Evolutionary conservation across 164 flowering plant genomes (phyloP).

Genomic region (Nymphaea thermarum): DNA sequence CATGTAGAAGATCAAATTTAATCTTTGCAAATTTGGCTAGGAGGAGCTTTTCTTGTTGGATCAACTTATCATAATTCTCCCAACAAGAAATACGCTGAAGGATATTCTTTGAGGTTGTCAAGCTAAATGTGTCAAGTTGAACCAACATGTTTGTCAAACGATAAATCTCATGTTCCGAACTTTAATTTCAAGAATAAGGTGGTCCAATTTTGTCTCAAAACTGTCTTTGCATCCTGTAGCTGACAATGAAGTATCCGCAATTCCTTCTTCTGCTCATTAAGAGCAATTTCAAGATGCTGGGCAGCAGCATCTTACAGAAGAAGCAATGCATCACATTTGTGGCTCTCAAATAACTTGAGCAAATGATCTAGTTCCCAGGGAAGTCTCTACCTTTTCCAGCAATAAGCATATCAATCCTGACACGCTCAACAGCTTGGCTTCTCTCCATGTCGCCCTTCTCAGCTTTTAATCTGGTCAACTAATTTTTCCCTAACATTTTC

Average conservation of each 20-base stretch:
- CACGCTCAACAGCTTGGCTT: constrained; percentile 29
- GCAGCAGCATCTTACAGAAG: constrained; percentile 39
- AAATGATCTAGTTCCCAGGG: neutral
- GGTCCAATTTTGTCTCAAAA: constrained; percentile 30
- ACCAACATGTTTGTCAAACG: constrained; percentile 27
- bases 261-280: constrained; percentile 26
- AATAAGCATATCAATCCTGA: constrained; percentile 26
- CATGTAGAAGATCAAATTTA: constrained; percentile 34
- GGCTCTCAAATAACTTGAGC: neutral
- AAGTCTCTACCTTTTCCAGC: constrained; percentile 60
- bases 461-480: constrained; percentile 41
- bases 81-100: constrained; percentile 35
- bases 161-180: constrained; percentile 33
- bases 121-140: constrained; percentile 50
- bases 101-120: constrained; percentile 33
- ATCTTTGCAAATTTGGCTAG: constrained; percentile 29
- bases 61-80: constrained; percentile 37
- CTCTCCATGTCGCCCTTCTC: constrained; percentile 45
- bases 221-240: constrained; percentile 35
- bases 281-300: constrained; percentile 44
- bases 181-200: constrained; percentile 38
- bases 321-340: neutral
- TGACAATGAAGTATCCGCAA: constrained; percentile 39
- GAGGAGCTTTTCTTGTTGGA: too few species aligned
- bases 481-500: constrained; percentile 44